Evolutionary conservation across 2,329 filamentous ascomycete species (phyloP).

Genomic region (Hypoxylon sp.): DNA sequence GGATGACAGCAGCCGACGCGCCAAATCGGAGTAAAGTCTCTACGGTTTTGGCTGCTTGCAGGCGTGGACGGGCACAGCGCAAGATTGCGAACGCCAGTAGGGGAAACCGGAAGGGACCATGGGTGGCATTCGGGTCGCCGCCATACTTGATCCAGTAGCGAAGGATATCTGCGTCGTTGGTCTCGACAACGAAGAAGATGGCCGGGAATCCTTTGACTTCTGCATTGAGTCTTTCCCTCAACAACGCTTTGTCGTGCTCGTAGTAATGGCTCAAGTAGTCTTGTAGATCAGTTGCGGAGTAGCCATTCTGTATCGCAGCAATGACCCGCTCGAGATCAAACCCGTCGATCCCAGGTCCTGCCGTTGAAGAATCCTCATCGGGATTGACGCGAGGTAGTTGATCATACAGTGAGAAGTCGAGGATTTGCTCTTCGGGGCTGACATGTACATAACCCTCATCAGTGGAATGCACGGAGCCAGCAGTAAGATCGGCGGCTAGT

Average conservation of each 20-base stretch:
- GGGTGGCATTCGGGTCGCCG: conserved; percentile 33
- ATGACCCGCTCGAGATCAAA: conserved; percentile 26
- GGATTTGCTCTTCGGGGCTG: conserved; percentile 8
- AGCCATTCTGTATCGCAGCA: conserved; percentile 28
- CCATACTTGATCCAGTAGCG: conserved; percentile 36
- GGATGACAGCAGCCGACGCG: conserved; percentile 32
- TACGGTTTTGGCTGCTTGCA: conserved; percentile 18
- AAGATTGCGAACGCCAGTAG: conserved; percentile 37
- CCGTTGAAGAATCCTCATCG: too few species aligned
- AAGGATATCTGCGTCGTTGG: conserved; percentile 29
- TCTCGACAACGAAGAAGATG: conserved; percentile 39
- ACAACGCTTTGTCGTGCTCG: background rate
- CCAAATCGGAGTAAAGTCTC: conserved; percentile 35
- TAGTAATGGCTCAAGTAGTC: conserved; percentile 24
- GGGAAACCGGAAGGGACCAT: conserved; percentile 23
- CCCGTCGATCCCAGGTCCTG: background rate
- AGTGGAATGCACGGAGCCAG: conserved; percentile 18
- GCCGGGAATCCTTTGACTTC: conserved; percentile 32
- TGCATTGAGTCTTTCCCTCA: conserved; percentile 30
- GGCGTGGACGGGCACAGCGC: conserved; percentile 9
- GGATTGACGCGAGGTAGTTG: conserved; percentile 22
- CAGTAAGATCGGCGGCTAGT: conserved; percentile 19
- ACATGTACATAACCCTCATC: conserved; percentile 19
- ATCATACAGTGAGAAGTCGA: conserved; percentile 23
- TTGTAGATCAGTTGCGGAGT: conserved; percentile 15